Percentiles rank a stretch among this genome's conserved stretches.
Conservation (phyloP, 805 yeast genomes). For the Yamadazyma paraphyllophila region DNA sequence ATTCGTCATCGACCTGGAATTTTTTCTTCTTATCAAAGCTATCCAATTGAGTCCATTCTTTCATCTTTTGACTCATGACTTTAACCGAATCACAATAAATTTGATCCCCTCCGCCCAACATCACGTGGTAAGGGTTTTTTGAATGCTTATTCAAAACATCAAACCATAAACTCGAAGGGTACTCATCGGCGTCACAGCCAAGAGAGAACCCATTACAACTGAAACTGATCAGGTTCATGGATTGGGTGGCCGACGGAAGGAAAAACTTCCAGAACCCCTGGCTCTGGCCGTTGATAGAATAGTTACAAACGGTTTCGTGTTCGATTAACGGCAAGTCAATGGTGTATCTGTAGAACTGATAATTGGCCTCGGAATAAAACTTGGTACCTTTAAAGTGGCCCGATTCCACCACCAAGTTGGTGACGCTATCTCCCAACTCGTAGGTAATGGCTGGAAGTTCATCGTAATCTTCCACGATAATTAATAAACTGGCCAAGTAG, state of each 20-base stretch:
- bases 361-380: constrained; percentile 44
- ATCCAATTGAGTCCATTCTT: constrained; percentile 61
- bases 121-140: constrained; percentile 71
- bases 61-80: constrained; percentile 49
- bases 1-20: constrained; percentile 44
- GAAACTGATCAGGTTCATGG: constrained; percentile 80
- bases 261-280: constrained; percentile 54
- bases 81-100: constrained; percentile 84
- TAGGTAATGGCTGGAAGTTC: constrained; percentile 30
- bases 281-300: constrained; percentile 50
- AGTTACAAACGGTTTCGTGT: constrained; percentile 62
- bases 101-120: constrained; percentile 98
- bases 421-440: constrained; percentile 35
- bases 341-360: constrained; percentile 64
- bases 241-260: constrained; percentile 59
- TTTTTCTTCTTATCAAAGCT: constrained; percentile 44
- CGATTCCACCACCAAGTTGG: constrained; percentile 4
- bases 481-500: constrained; percentile 67
- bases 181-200: constrained; percentile 61
- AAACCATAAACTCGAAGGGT: constrained; percentile 78
- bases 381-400: constrained; percentile 50
- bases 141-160: constrained; percentile 75
- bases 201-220: constrained; percentile 92
- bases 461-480: constrained; percentile 52
- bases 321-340: constrained; percentile 48